A percentile compares a stretch with the other conserved stretches of the same genome.
phyloP scores from a whole-genome alignment of 305 asterid species.

The Solanum hybrid region DNA sequence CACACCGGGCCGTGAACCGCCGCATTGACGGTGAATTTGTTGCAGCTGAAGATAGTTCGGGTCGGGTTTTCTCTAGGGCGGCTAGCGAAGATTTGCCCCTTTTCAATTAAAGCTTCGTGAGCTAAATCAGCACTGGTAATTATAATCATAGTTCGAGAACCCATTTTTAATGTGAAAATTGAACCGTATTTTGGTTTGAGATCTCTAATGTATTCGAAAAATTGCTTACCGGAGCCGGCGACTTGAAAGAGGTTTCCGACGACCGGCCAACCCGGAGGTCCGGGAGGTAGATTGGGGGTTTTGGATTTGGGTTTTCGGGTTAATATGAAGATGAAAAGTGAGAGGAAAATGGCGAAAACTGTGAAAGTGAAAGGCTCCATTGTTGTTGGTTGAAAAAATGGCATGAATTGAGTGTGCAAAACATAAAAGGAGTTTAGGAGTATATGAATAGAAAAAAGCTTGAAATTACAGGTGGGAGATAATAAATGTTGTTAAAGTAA shows the following conservation, averaged over 20 bases:
- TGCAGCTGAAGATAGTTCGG: slow-evolving; percentile 60
- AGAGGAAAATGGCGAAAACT: slow-evolving; percentile 36
- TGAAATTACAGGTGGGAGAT: slow-evolving; percentile 46
- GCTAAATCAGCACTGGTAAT: slow-evolving; percentile 49
- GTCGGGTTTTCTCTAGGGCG: slow-evolving; percentile 83
- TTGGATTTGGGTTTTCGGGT: slow-evolving; percentile 28
- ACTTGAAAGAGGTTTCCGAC: slow-evolving; percentile 86
- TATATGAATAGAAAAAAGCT: slow-evolving; percentile 31
- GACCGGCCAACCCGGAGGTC: slow-evolving; percentile 74
- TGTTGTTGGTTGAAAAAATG: not conserved
- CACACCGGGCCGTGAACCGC: slow-evolving; percentile 73
- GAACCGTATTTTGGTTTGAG: slow-evolving; percentile 58
- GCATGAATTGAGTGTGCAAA: not conserved
- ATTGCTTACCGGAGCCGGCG: slow-evolving; percentile 63
- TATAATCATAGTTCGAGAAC: slow-evolving; percentile 68
- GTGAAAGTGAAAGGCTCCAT: slow-evolving; percentile 37
- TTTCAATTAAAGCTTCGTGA: slow-evolving; percentile 60
- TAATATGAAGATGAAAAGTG: slow-evolving; percentile 32
- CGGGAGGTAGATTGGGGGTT: slow-evolving; percentile 64
- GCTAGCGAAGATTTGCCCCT: slow-evolving; percentile 66
- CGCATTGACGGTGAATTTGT: slow-evolving; percentile 84
- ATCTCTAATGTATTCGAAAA: slow-evolving; percentile 59
- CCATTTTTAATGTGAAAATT: slow-evolving; percentile 61
- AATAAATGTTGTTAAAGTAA: slow-evolving; percentile 26
- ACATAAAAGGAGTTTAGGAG: not conserved